These are phyloP conservation scores for Fusarium torreyae DNA, from an alignment of 2,329 filamentous ascomycete species.

Conservation along the genomic window DNA sequence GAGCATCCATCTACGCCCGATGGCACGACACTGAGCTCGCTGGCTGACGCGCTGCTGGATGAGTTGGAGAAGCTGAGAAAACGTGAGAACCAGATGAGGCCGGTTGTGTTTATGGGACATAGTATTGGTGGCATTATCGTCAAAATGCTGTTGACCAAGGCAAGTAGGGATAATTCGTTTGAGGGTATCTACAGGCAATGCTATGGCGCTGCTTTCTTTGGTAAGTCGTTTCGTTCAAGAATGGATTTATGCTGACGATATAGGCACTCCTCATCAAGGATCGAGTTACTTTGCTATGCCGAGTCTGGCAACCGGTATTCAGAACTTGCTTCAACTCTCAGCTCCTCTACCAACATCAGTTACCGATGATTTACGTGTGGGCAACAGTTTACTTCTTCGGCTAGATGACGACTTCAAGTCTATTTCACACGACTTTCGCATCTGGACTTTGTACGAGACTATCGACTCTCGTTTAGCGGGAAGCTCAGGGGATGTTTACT, in stretches of 20 bases:
- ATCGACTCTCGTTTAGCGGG: conserved; percentile 71
- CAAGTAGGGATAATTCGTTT: conserved; percentile 57
- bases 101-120: conserved; percentile 73
- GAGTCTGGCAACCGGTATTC: conserved; percentile 69
- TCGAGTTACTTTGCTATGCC: conserved; percentile 74
- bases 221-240: conserved; percentile 54
- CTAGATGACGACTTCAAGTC: conserved; percentile 70
- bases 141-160: conserved; percentile 69
- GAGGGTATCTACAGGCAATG: conserved; percentile 67
- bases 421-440: conserved; percentile 69
- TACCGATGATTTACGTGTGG: conserved; percentile 65
- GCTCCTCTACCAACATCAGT: conserved; percentile 66
- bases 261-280: conserved; percentile 73
- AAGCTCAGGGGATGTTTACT: conserved; percentile 64
- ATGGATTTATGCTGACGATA: conserved; percentile 1
- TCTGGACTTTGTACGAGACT: conserved; percentile 76
- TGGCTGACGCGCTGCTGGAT: conserved; percentile 64
- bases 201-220: conserved; percentile 73
- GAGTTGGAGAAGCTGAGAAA: conserved; percentile 58
- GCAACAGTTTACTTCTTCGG: conserved; percentile 63
- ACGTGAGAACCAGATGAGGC: conserved; percentile 59
- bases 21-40: conserved; percentile 57
- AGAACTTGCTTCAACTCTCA: conserved; percentile 66
- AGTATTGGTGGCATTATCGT: conserved; percentile 73
- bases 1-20: conserved; percentile 62